Percentiles rank a stretch among this genome's conserved stretches.
These are phyloP conservation scores for Fragaria iinumae DNA, from an alignment of 306 rosid genomes.

Conservation along the genomic window DNA sequence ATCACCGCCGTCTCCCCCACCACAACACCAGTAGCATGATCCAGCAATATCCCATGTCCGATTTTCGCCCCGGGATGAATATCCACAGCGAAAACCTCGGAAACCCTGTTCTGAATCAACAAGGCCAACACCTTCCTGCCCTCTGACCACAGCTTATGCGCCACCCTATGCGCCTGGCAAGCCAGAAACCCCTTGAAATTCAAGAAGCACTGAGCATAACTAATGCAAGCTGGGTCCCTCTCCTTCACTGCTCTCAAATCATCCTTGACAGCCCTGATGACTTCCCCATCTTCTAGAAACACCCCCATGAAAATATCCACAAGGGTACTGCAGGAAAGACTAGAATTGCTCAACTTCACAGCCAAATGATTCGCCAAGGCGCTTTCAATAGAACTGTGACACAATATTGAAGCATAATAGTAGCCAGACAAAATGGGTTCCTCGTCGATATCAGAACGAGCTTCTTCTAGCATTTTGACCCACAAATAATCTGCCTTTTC, in stretches of 20 bases:
- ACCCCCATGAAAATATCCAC: slow-evolving; percentile 47
- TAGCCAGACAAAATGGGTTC: slow-evolving; percentile 65
- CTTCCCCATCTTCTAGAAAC: slow-evolving; percentile 34
- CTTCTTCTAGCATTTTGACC: slow-evolving; percentile 63
- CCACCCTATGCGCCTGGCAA: slow-evolving; percentile 71
- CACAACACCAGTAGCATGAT: slow-evolving; percentile 89
- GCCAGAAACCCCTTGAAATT: slow-evolving; percentile 84
- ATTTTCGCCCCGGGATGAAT: slow-evolving; percentile 86
- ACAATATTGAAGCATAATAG: slow-evolving; percentile 47
- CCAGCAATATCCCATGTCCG: slow-evolving; percentile 73
- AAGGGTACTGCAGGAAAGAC: slow-evolving; percentile 47
- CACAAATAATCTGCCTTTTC: slow-evolving; percentile 41
- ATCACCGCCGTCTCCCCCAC: slow-evolving; percentile 93
- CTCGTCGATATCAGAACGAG: slow-evolving; percentile 43
- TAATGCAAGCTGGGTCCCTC: slow-evolving; percentile 84
- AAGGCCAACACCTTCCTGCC: slow-evolving; percentile 55
- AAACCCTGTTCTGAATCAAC: slow-evolving; percentile 72
- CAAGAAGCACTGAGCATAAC: slow-evolving; percentile 66
- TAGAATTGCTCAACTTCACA: slow-evolving; percentile 43
- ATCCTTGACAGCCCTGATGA: slow-evolving; percentile 35
- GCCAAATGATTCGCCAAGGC: slow-evolving; percentile 68
- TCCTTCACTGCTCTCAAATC: slow-evolving; percentile 74
- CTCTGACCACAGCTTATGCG: slow-evolving; percentile 65
- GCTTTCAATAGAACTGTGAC: slow-evolving; percentile 48
- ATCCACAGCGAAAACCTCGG: slow-evolving; percentile 76